phyloP scores from a whole-genome alignment of 345 rosid species.

The Camelina laxa region DNA sequence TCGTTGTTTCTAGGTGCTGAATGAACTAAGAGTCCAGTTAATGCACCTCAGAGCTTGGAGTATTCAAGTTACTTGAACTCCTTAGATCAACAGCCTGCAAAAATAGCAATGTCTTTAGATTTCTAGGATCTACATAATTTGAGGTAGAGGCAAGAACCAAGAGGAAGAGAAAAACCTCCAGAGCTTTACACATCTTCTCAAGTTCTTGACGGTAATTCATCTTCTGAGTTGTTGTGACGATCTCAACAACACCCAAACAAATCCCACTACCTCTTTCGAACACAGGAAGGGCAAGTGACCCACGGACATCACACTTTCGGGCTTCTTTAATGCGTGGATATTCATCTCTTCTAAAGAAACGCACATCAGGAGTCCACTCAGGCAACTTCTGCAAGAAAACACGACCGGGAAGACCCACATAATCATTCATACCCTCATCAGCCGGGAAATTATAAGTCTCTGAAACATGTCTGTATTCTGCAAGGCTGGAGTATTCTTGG shows the following conservation, averaged over 20 bases:
- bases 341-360: slow-evolving; percentile 70
- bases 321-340: slow-evolving; percentile 77
- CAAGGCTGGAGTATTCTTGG: slow-evolving; percentile 62
- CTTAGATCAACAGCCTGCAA: slow-evolving; percentile 80
- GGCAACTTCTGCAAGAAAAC: slow-evolving; percentile 79
- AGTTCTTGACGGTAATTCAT: slow-evolving; percentile 70
- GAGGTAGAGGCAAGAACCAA: slow-evolving; percentile 7
- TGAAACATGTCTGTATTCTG: slow-evolving; percentile 70
- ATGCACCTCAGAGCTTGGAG: slow-evolving; percentile 60
- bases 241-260: slow-evolving; percentile 93
- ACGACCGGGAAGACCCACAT: slow-evolving; percentile 79
- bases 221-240: slow-evolving; percentile 73
- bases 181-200: slow-evolving; percentile 84
- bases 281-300: slow-evolving; percentile 89
- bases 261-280: slow-evolving; percentile 71
- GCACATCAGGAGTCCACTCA: slow-evolving; percentile 98
- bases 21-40: slow-evolving; percentile 22
- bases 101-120: slow-evolving; percentile 29
- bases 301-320: slow-evolving; percentile 64
- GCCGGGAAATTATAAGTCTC: slow-evolving; percentile 67
- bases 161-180: slow-evolving; percentile 69
- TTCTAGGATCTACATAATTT: slow-evolving; percentile 1
- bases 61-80: slow-evolving; percentile 64
- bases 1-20: slow-evolving; percentile 17
- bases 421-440: slow-evolving; percentile 65